Evolutionary conservation across 441 rosid genomes (phyloP).

Genomic region (Flueggea neowawraea): DNA sequence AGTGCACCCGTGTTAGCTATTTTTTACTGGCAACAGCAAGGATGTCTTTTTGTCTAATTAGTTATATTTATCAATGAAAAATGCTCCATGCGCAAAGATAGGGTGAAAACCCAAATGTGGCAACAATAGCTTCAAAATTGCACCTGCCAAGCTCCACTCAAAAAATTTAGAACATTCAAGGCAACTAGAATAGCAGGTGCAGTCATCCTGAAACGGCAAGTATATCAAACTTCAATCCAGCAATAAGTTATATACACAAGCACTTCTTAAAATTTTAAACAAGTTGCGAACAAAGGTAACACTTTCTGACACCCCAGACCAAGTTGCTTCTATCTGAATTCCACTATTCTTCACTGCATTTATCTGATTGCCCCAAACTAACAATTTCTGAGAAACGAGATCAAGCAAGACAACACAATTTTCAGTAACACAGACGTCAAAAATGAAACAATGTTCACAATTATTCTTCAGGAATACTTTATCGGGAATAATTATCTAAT

Average conservation of each 20-base stretch:
- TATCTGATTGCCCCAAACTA: slow-evolving; percentile 14
- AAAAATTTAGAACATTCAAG: slow-evolving; percentile 12
- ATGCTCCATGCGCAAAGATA: slow-evolving; percentile 13
- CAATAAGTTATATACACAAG: not conserved
- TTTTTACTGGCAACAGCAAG: slow-evolving; percentile 30
- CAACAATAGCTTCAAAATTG: slow-evolving; percentile 2
- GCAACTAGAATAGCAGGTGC: slow-evolving; percentile 1
- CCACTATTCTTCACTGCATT: slow-evolving; percentile 3
- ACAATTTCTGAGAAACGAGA: slow-evolving; percentile 2
- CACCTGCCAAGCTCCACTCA: slow-evolving; percentile 5
- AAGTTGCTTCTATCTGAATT: slow-evolving; percentile 4
- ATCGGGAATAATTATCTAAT: too few species aligned
- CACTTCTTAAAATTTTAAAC: slow-evolving; percentile 4
- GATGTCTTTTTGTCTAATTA: slow-evolving; percentile 13
- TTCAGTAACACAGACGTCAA: not conserved
- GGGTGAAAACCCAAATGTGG: slow-evolving; percentile 12
- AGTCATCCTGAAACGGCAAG: not conserved
- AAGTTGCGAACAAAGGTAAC: slow-evolving; percentile 1
- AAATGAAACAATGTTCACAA: not conserved
- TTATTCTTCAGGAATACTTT: not conserved
- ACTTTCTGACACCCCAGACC: slow-evolving; percentile 4
- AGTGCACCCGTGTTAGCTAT: slow-evolving; percentile 94
- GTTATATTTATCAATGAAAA: slow-evolving; percentile 8
- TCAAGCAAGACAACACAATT: slow-evolving; percentile 2
- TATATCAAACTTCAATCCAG: slow-evolving; percentile 9